phyloP scores from a whole-genome alignment of 2,329 filamentous ascomycete genomes.

The Sordariomycetes sp. region DNA sequence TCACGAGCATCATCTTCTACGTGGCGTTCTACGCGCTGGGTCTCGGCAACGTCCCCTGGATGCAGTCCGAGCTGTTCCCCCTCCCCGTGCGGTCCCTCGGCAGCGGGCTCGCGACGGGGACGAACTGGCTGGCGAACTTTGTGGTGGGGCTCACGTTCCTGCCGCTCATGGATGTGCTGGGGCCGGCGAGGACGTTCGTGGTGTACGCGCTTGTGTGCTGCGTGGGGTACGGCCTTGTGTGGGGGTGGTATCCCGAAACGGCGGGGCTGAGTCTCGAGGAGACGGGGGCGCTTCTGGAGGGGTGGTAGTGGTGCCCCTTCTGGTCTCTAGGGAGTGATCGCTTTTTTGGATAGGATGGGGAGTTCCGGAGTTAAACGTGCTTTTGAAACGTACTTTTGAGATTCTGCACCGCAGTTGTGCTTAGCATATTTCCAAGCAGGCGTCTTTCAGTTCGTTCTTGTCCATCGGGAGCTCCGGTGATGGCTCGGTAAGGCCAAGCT shows the following conservation, averaged over 20 bases:
- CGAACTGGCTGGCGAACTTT: constrained; percentile 83
- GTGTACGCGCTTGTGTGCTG: constrained; percentile 67
- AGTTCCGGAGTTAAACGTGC: too few relatives aligned
- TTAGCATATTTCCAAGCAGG: too few relatives aligned
- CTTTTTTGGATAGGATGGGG: not conserved
- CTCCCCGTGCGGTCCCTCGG: constrained; percentile 62
- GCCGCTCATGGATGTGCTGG: constrained; percentile 70
- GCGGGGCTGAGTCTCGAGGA: constrained; percentile 74
- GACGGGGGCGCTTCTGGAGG: constrained; percentile 57
- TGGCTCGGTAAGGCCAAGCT: too few relatives aligned
- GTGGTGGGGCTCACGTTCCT: constrained; percentile 78
- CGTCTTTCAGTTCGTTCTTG: too few relatives aligned
- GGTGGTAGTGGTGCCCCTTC: constrained; percentile 54
- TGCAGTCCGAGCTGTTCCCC: constrained; percentile 87
- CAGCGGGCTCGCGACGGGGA: constrained; percentile 64
- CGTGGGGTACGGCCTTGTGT: constrained; percentile 57
- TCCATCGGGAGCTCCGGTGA: too few relatives aligned
- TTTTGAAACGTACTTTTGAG: too few relatives aligned
- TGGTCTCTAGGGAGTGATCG: not conserved
- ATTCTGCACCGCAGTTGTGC: too few relatives aligned
- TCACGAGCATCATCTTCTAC: constrained; percentile 70
- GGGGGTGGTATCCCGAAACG: constrained; percentile 77
- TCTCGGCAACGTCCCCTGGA: constrained; percentile 89
- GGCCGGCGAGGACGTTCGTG: constrained; percentile 67
- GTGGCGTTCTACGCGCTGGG: constrained; percentile 80